These are phyloP conservation scores for Evansstolkia leycettana DNA, from an alignment of 495 filamentous ascomycete genomes.

Conservation along the genomic window DNA sequence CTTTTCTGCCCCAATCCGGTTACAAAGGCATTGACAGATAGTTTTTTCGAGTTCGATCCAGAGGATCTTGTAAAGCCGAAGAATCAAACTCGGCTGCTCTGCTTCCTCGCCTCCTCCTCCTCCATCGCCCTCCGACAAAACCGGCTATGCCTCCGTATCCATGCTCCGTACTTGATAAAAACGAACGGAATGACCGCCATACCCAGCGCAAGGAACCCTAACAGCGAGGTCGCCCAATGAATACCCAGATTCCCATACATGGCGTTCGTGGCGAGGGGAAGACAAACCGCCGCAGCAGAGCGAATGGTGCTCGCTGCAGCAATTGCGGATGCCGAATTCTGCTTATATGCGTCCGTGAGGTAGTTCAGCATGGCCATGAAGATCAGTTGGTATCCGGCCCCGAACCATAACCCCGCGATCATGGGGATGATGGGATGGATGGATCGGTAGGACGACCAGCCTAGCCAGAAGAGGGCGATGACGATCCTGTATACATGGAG, in stretches of 20 bases:
- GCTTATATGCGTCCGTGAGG: conserved; percentile 43
- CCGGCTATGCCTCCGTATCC: no score
- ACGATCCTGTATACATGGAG: no score
- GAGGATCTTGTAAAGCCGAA: no score
- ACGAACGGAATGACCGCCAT: conserved; percentile 47
- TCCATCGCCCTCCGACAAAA: no score
- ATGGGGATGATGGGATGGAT: conserved; percentile 38
- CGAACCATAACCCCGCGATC: conserved; percentile 29
- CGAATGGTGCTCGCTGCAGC: conserved; percentile 30
- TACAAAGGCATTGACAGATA: no score
- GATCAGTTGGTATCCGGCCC: conserved; percentile 24
- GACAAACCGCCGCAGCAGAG: conserved; percentile 31
- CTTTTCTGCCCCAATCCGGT: no score
- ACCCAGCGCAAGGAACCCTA: conserved; percentile 45
- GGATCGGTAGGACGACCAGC: conserved; percentile 28
- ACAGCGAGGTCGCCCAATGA: conserved; percentile 46
- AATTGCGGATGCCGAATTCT: conserved; percentile 37
- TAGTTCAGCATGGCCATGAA: conserved; percentile 31
- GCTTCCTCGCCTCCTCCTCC: no score
- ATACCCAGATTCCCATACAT: conserved; percentile 51
- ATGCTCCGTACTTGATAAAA: no score
- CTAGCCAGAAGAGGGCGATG: conserved; percentile 35
- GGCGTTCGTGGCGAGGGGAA: conserved; percentile 33
- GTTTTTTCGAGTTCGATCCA: no score
- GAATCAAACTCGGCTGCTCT: no score